Evolutionary conservation across 2,329 filamentous ascomycete genomes (phyloP).

Genomic region (Orbilia blumenaviensis): DNA sequence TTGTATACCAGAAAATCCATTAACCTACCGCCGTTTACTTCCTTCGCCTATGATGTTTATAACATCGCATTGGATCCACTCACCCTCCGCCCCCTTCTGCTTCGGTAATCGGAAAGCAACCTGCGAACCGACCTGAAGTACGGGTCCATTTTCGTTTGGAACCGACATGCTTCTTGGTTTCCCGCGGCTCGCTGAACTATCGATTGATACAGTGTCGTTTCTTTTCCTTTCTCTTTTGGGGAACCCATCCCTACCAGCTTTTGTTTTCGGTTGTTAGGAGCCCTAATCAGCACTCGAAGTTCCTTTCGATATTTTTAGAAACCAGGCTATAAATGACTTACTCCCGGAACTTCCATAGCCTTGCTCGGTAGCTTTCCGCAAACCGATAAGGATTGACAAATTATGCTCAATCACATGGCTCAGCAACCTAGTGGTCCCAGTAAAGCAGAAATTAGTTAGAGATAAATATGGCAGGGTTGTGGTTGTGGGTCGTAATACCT

Average conservation of each 20-base stretch:
- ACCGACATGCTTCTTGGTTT: constrained; percentile 50
- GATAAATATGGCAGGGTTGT: neutral
- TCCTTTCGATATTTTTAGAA: neutral
- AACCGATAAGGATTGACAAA: constrained; percentile 45
- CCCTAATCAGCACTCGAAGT: neutral
- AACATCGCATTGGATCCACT: constrained; percentile 81
- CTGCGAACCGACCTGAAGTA: constrained; percentile 56
- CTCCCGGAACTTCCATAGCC: constrained; percentile 46
- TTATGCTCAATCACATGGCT: constrained; percentile 53
- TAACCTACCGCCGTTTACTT: constrained; percentile 74
- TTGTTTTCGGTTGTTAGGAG: neutral
- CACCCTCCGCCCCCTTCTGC: constrained; percentile 66
- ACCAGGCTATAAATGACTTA: neutral
- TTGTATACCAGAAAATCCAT: neutral
- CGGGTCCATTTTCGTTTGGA: constrained; percentile 44
- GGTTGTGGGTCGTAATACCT: constrained; percentile 7
- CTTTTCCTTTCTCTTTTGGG: constrained; percentile 58
- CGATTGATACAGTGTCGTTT: constrained; percentile 56
- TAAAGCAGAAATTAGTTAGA: neutral
- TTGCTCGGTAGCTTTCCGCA: constrained; percentile 49
- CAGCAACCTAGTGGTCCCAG: constrained; percentile 14
- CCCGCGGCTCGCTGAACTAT: constrained; percentile 55
- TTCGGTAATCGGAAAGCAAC: constrained; percentile 58
- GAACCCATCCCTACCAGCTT: constrained; percentile 39
- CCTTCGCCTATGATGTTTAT: constrained; percentile 78